Evolutionary conservation across 371 early-diverging fungal species (phyloP).

Genomic region (Haplosporangium sp.): DNA sequence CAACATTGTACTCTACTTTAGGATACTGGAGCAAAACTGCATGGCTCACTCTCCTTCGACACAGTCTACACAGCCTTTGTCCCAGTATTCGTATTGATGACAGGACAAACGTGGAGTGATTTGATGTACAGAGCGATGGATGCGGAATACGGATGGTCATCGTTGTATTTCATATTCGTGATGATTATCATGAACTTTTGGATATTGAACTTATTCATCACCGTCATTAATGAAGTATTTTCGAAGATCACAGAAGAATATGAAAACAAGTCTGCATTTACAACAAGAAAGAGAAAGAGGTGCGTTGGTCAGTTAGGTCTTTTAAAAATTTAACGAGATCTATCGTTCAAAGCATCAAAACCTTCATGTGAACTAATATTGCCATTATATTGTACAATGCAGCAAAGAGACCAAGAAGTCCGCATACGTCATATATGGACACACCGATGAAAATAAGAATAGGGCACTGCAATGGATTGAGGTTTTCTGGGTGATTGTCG

Average conservation of each 20-base stretch:
- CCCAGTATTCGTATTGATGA: slow-evolving; percentile 63
- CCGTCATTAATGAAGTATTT: slow-evolving; percentile 80
- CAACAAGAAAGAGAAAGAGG: slow-evolving; percentile 20
- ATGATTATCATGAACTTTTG: slow-evolving; percentile 78
- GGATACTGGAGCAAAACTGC: slow-evolving; percentile 53
- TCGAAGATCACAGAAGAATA: slow-evolving; percentile 77
- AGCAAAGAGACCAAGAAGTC: no score
- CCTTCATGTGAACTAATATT: no score
- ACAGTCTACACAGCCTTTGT: slow-evolving; percentile 70
- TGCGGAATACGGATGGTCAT: slow-evolving; percentile 67
- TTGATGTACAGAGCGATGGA: slow-evolving; percentile 79
- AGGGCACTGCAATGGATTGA: slow-evolving; percentile 38
- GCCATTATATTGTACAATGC: no score
- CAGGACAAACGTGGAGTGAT: slow-evolving; percentile 75
- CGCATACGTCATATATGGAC: no score
- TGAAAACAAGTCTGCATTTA: slow-evolving; percentile 69
- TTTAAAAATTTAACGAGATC: no score
- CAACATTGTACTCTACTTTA: not conserved
- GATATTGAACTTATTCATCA: slow-evolving; percentile 78
- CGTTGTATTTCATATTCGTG: slow-evolving; percentile 70
- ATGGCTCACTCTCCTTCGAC: slow-evolving; percentile 63
- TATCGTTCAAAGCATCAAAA: no score
- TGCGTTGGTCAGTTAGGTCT: no score
- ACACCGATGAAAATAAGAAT: no score
- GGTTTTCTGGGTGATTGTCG: slow-evolving; percentile 64